Evolutionary conservation across 2,329 filamentous ascomycete species (phyloP).

Genomic region (Calonectria honghensis): DNA sequence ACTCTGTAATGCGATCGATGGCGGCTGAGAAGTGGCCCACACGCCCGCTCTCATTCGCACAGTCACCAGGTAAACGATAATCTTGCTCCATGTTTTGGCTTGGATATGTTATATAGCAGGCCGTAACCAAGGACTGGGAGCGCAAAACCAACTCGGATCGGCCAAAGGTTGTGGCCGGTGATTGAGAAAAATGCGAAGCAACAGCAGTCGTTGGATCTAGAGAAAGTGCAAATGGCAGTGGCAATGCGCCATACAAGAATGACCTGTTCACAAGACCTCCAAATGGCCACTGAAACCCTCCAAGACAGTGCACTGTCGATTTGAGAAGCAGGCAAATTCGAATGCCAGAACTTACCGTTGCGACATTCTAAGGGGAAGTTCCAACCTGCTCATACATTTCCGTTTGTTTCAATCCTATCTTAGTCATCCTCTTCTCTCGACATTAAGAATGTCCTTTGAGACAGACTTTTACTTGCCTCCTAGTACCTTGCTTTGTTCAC

Average conservation of each 20-base stretch:
- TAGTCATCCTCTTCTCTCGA: too few relatives aligned
- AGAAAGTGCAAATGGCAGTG: slow-evolving; percentile 19
- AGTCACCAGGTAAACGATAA: slow-evolving; percentile 6
- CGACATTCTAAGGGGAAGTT: too few relatives aligned
- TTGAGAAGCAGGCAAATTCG: too few relatives aligned
- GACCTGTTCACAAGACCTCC: too few relatives aligned
- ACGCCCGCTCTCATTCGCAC: neutral
- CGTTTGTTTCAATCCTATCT: too few relatives aligned
- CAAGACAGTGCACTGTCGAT: too few relatives aligned
- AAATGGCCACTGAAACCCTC: too few relatives aligned
- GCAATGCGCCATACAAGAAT: neutral
- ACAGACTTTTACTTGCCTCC: too few relatives aligned
- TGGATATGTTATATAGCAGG: neutral
- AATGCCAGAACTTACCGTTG: too few relatives aligned
- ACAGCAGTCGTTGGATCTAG: slow-evolving; percentile 3
- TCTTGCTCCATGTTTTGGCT: slow-evolving; percentile 13
- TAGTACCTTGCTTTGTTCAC: too few relatives aligned
- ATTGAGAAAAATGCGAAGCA: slow-evolving; percentile 7
- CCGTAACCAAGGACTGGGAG: slow-evolving; percentile 8
- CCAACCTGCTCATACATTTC: too few relatives aligned
- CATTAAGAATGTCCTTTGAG: too few relatives aligned
- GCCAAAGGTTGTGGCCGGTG: neutral
- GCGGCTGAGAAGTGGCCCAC: neutral
- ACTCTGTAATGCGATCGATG: slow-evolving; percentile 19
- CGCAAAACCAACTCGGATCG: neutral